Conservation (phyloP, 257 asterid species). For the Solanum clarkiae region DNA sequence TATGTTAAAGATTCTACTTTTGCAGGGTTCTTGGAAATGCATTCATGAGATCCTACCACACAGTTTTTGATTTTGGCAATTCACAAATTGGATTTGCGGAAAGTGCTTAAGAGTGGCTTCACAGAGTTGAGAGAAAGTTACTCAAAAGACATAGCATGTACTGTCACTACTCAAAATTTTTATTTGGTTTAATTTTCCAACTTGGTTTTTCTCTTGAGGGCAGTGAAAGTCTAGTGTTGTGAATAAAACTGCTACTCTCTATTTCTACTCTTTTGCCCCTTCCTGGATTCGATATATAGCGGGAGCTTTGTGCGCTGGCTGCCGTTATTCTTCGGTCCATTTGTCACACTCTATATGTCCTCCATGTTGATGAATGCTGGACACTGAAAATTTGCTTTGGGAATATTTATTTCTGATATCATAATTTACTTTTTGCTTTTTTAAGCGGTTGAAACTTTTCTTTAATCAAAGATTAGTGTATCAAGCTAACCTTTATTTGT, state of each 20-base stretch:
- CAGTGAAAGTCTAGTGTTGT: not conserved
- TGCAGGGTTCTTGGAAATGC: conserved; percentile 24
- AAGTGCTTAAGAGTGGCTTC: conserved; percentile 1
- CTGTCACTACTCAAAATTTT: not conserved
- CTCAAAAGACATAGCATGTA: not conserved
- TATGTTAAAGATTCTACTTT: not conserved
- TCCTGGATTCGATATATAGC: not conserved
- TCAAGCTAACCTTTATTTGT: too few relatives aligned
- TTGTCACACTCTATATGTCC: not conserved
- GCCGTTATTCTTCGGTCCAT: not conserved
- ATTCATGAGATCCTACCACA: conserved; percentile 24
- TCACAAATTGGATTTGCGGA: conserved; percentile 22
- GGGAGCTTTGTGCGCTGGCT: not conserved
- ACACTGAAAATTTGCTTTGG: not conserved
- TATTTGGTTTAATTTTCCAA: not conserved
- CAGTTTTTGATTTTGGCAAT: conserved; percentile 21
- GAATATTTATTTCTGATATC: not conserved
- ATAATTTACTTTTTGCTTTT: too few relatives aligned
- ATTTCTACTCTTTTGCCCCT: not conserved
- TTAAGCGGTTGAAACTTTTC: too few relatives aligned
- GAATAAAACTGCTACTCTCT: not conserved
- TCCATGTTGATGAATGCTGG: not conserved
- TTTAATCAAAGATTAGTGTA: too few relatives aligned
- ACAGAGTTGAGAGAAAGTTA: not conserved
- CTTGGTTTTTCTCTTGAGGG: not conserved